Evolutionary conservation across 2,329 filamentous ascomycete genomes (phyloP).

Genomic region (Chrysoporthe austroafricana): DNA sequence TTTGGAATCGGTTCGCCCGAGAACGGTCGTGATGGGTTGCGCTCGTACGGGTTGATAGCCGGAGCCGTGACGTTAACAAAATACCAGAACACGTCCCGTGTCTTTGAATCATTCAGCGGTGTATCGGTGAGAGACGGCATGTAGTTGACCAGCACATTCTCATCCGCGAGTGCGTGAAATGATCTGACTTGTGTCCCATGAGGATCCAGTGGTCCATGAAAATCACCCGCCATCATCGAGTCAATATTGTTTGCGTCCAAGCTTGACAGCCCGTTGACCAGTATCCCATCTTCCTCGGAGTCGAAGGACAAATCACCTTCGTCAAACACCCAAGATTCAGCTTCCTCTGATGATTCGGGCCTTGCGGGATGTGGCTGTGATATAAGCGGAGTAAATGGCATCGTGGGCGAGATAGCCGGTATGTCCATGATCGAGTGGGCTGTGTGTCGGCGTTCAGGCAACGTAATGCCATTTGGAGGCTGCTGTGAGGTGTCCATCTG

Average conservation of each 20-base stretch:
- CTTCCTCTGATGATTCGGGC: slow-evolving; percentile 32
- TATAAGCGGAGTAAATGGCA: slow-evolving; percentile 13
- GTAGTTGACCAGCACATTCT: slow-evolving; percentile 65
- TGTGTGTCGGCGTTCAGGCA: slow-evolving; percentile 17
- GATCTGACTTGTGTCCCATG: slow-evolving; percentile 52
- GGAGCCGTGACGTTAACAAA: slow-evolving; percentile 90
- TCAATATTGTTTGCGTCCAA: slow-evolving; percentile 46
- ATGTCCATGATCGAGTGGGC: slow-evolving; percentile 16
- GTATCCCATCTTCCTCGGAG: slow-evolving; percentile 61
- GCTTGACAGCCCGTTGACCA: slow-evolving; percentile 33
- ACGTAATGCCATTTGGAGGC: not conserved
- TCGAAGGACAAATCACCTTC: slow-evolving; percentile 67
- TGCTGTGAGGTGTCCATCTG: slow-evolving; percentile 16
- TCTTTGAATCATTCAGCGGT: slow-evolving; percentile 79
- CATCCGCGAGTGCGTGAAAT: slow-evolving; percentile 53
- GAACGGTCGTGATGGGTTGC: slow-evolving; percentile 73
- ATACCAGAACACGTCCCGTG: slow-evolving; percentile 84
- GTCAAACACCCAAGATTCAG: slow-evolving; percentile 55
- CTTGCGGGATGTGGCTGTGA: slow-evolving; percentile 9
- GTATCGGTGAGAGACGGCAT: slow-evolving; percentile 66
- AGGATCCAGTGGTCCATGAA: slow-evolving; percentile 43
- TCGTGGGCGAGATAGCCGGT: slow-evolving; percentile 7
- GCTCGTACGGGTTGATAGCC: slow-evolving; percentile 84
- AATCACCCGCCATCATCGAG: slow-evolving; percentile 42
- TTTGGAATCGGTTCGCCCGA: slow-evolving; percentile 63